A percentile compares a stretch with the other conserved stretches of the same genome.
Conservation (phyloP, 495 filamentous ascomycete genomes). For the Penicillium nucicola region DNA sequence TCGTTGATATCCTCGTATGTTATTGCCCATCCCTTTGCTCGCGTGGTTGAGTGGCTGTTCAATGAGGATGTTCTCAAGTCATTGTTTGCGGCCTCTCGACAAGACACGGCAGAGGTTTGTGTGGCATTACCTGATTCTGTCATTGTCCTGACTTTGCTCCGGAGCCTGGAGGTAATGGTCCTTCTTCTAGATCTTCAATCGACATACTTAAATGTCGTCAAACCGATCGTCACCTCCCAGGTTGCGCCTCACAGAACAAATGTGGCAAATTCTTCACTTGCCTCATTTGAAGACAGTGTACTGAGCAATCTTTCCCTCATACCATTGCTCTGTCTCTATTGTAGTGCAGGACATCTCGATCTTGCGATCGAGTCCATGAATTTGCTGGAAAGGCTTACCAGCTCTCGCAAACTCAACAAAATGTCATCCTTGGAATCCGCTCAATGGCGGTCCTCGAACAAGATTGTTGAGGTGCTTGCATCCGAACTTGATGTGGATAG, state of each 20-base stretch:
- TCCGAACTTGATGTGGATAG: slow-evolving; percentile 65
- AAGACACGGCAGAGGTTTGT: slow-evolving; percentile 65
- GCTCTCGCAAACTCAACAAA: slow-evolving; percentile 70
- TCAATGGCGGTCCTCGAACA: slow-evolving; percentile 62
- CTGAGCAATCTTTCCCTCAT: slow-evolving; percentile 74
- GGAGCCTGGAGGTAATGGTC: slow-evolving; percentile 75
- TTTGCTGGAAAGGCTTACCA: slow-evolving; percentile 78
- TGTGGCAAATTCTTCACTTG: slow-evolving; percentile 69
- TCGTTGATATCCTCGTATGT: slow-evolving; percentile 73
- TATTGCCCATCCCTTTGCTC: slow-evolving; percentile 82
- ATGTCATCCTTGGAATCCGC: slow-evolving; percentile 40
- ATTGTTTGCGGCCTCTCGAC: slow-evolving; percentile 71
- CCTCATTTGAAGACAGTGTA: slow-evolving; percentile 88
- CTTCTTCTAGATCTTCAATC: slow-evolving; percentile 80
- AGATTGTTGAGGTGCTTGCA: slow-evolving; percentile 75
- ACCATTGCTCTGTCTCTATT: slow-evolving; percentile 76
- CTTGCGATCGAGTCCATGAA: slow-evolving; percentile 74
- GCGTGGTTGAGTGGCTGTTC: slow-evolving; percentile 96
- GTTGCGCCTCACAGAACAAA: slow-evolving; percentile 37
- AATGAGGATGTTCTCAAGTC: slow-evolving; percentile 82
- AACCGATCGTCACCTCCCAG: slow-evolving; percentile 65
- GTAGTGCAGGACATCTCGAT: slow-evolving; percentile 71
- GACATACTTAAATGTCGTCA: slow-evolving; percentile 85
- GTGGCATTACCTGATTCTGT: slow-evolving; percentile 68
- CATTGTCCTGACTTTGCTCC: slow-evolving; percentile 67